These are phyloP conservation scores for Corymbia citriodora DNA, from an alignment of 441 rosid species.

Conservation along the genomic window DNA sequence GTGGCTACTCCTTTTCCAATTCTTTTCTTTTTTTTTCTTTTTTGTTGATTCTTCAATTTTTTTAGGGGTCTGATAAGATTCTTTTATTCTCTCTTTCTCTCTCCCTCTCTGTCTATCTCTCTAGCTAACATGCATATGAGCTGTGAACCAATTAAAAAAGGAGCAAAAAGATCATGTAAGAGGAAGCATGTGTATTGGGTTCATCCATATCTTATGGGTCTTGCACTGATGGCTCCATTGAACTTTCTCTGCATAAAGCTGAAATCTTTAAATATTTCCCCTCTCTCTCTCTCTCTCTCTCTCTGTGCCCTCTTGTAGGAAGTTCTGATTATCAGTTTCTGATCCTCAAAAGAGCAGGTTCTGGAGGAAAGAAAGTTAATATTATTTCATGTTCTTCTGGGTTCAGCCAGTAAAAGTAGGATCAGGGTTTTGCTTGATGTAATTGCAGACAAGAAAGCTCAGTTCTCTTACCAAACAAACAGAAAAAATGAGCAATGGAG, in stretches of 20 bases:
- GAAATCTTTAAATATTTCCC: not conserved
- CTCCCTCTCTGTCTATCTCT: not conserved
- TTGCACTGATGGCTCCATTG: conserved; percentile 17
- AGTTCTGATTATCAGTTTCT: not conserved
- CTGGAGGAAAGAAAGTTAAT: not conserved
- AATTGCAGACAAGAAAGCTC: not conserved
- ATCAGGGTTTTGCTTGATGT: not conserved
- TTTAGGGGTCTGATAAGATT: conserved; percentile 29
- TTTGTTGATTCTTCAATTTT: conserved; percentile 1
- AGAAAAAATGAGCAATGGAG: not conserved
- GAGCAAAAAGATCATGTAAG: not conserved
- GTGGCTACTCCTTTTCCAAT: conserved; percentile 16
- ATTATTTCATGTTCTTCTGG: not conserved
- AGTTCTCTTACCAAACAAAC: not conserved
- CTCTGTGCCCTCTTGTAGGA: not conserved
- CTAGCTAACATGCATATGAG: conserved; percentile 16
- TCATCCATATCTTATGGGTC: conserved; percentile 23
- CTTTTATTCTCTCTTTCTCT: conserved; percentile 28
- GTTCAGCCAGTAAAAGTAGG: not conserved
- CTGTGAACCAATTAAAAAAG: conserved; percentile 16
- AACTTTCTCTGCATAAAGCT: conserved; percentile 1
- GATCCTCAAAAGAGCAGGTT: not conserved
- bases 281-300: not conserved
- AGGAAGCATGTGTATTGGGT: conserved; percentile 4
- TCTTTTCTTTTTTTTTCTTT: not conserved